Base-by-base conservation (phyloP, 176 grass and related monocot genomes). In the Oryza australiensis region DNA sequence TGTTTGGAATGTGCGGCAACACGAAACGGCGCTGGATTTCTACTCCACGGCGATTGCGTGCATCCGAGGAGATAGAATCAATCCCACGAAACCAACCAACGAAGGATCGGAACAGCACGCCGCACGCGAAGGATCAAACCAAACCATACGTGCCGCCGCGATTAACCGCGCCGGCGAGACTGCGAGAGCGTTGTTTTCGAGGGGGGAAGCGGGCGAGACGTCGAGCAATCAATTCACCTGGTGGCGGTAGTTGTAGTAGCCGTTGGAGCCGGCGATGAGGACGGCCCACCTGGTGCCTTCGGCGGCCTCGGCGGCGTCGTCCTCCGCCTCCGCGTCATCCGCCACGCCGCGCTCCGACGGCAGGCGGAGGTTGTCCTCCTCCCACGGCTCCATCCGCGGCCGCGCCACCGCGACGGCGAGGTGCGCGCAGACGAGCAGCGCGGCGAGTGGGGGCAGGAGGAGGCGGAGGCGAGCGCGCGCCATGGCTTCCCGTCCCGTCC, bases 231-330 rank as follows among this genome's bases (percentile, higher is more conserved):
- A 53, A 14, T 18, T 60, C 12, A 91, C 96, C 93, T 98, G 96
- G 73, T 98, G 96, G 20, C 96, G 91, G 76, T 98, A 98, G 85
- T 98, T 95, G 81, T 87, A 90, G 81, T 91, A 98, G 46, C 92
- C 95, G 62, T 65, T 84, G 37, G 95, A 98, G 48, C 92, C 92
- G 57, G 95, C 93, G 82, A 98, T 41, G 88, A 98, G 93, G 75
- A 98, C 92, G 18, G 93, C 96, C 96, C 96, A 98, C 65, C 83
- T 88, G 7, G 91, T 93, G 20, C 93, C 93, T 46, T 85, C 72
- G 42, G 51, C 16, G 20, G 16, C 51, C 51, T 55, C 49, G 12
- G 49, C 51, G 7, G 76, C 59, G 84, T 83, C 87, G 37, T 94
- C 87, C 16, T 22, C 67, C 48, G 22, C 16, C n/a, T 9, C 80